Evolutionary conservation across 2,329 filamentous ascomycete species (phyloP).

Genomic region (Fusarium cyanostomum): DNA sequence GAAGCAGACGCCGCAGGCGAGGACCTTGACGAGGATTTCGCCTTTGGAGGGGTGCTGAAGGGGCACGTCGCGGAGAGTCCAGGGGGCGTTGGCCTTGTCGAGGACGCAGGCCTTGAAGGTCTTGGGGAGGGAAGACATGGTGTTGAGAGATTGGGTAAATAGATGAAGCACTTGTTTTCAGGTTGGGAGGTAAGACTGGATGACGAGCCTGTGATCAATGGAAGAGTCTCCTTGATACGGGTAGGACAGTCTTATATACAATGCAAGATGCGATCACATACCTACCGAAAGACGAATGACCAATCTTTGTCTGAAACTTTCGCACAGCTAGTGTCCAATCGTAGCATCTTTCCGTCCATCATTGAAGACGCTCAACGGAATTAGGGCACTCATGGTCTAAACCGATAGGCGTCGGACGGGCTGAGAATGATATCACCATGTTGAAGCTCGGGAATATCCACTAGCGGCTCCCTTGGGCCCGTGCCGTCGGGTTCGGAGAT

Average conservation of each 20-base stretch:
- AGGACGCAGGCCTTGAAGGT: constrained; percentile 74
- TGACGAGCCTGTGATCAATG: neutral
- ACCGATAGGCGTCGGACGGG: neutral
- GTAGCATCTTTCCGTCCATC: neutral
- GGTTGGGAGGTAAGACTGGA: neutral
- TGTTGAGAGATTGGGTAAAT: neutral
- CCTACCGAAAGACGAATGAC: neutral
- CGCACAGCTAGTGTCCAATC: neutral
- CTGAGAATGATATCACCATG: constrained; percentile 22
- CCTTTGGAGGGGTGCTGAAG: constrained; percentile 64
- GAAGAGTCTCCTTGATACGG: neutral
- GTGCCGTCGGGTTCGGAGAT: constrained; percentile 27
- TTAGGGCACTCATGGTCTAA: constrained; percentile 11
- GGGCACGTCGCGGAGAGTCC: constrained; percentile 67
- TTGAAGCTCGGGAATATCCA: neutral
- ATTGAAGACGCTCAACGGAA: constrained; percentile 5
- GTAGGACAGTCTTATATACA: constrained; percentile 3
- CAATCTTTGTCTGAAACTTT: neutral
- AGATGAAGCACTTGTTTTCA: neutral
- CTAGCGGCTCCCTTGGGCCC: neutral
- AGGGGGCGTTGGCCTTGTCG: constrained; percentile 59
- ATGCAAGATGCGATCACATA: neutral
- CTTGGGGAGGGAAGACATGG: constrained; percentile 62
- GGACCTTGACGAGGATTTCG: constrained; percentile 75
- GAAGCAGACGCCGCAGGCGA: constrained; percentile 78